Evolutionary conservation across 1,284 basidiomycete species (phyloP), one percentile per base, ranked within the genome.

Genomic region (Malassezia sp.): DNA sequence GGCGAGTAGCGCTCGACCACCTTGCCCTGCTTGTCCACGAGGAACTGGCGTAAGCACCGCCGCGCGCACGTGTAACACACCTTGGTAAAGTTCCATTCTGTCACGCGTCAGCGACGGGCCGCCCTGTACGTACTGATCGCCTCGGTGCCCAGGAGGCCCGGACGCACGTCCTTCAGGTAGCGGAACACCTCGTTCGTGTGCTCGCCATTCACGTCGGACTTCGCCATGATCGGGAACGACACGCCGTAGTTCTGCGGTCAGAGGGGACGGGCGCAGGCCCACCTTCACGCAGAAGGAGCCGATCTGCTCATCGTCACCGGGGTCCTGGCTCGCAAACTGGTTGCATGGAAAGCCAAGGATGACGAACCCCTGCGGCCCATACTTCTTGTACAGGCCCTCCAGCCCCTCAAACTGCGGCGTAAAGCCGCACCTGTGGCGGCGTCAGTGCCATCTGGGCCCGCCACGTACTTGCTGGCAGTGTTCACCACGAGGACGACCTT

Each of bases 281-380:
- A 65, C 62, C 41, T 54, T 53, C 36, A 57, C 50, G 52, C 66
- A 69, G 39, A 68, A 66, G 23, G 51, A 50, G 28, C 54, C 53
- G 28, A 68, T 67, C 20, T 47, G 49, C 4, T 67, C 61, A 38
- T 68, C 63, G 29, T 58, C 45, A 14, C 51, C 65, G 10, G 67
- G 67, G 35, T 68, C 64, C 53, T 70, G 67, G 34, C 49, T 45
- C 8, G 59, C 73, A 48, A 85, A 85, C 75, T 89, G 87, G 71
- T 91, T 90, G 74, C 81, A 89, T 24, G 87, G 87, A 76, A 90
- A 90, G 2, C 88, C 87, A 47, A 91, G 75, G 59, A 90, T 79
- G 49, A 81, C 75, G 43, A 91, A 76, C 14, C 76, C 83, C 50
- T 78, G 75, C 46, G 82, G 80, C 59, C 82, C 81, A 75, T 88